phyloP scores from a whole-genome alignment of 2,329 filamentous ascomycete genomes.

The Fusarium pilosicola region DNA sequence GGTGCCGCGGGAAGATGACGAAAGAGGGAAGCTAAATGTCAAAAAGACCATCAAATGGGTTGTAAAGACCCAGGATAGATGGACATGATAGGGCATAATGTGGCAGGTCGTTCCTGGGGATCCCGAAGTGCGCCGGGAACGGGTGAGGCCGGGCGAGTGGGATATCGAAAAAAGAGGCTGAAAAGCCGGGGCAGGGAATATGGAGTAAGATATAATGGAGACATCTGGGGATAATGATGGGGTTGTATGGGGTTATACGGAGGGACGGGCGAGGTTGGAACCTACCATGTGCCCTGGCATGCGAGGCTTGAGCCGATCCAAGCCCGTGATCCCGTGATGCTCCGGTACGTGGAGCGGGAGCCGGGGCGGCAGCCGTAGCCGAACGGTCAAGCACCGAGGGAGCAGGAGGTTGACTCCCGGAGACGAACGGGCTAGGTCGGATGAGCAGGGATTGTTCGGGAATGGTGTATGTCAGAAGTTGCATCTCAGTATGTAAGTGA shows the following conservation, averaged over 20 bases:
- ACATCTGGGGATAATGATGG: conserved; percentile 21
- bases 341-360: conserved; percentile 43
- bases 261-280: conserved; percentile 22
- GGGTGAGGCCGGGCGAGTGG: conserved; percentile 42
- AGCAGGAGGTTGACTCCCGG: conserved; percentile 13
- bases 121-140: conserved; percentile 43
- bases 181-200: conserved; percentile 39
- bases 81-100: conserved; percentile 19
- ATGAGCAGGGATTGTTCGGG: conserved; percentile 37
- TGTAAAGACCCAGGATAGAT: conserved; percentile 13
- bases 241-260: conserved; percentile 32
- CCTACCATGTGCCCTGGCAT: conserved; percentile 15
- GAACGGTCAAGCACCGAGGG: conserved; percentile 38
- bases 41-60: conserved; percentile 6
- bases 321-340: conserved; percentile 46
- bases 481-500: conserved; percentile 22
- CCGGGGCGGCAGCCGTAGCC: conserved; percentile 40
- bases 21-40: conserved; percentile 33
- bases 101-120: conserved; percentile 42
- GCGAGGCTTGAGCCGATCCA: conserved; percentile 41
- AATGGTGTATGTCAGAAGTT: conserved; percentile 12
- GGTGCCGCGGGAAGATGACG: conserved; percentile 37
- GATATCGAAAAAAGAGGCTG: conserved; percentile 41
- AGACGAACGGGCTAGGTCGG: conserved; percentile 42
- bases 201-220: conserved; percentile 37